These are phyloP conservation scores for Scopulariopsis brevicaulis DNA, from an alignment of 2,329 filamentous ascomycete species.

Conservation along the genomic window DNA sequence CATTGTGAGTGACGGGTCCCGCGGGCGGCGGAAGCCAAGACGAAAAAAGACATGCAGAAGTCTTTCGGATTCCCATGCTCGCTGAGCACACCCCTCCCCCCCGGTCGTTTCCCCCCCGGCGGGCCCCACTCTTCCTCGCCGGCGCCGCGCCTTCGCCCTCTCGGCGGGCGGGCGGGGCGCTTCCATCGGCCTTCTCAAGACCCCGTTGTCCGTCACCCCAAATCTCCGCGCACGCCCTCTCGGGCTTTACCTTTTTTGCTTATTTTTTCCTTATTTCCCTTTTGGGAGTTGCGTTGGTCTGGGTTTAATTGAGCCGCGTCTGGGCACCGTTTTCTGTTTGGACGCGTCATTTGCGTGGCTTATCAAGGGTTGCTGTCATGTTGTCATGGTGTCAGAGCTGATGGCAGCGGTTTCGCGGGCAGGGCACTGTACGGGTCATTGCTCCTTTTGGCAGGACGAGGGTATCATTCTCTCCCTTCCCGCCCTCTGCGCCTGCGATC, in stretches of 20 bases:
- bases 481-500: not conserved
- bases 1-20: no score
- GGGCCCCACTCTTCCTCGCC: not conserved
- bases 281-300: not conserved
- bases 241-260: not conserved
- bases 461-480: not conserved
- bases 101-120: not conserved
- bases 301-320: not conserved
- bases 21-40: no score
- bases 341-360: not conserved
- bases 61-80: no score
- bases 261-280: not conserved
- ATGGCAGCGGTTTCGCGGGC: no score
- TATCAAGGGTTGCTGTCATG: not conserved
- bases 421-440: not conserved
- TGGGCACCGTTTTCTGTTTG: not conserved
- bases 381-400: not conserved
- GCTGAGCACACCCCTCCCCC: not conserved
- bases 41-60: no score
- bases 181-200: constrained; percentile 3
- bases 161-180: constrained; percentile 1
- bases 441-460: not conserved
- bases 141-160: not conserved
- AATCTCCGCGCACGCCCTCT: not conserved
- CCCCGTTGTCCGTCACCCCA: not conserved